Evolutionary conservation across 495 filamentous ascomycete genomes (phyloP).

Genomic region (Neurospora sp.): DNA sequence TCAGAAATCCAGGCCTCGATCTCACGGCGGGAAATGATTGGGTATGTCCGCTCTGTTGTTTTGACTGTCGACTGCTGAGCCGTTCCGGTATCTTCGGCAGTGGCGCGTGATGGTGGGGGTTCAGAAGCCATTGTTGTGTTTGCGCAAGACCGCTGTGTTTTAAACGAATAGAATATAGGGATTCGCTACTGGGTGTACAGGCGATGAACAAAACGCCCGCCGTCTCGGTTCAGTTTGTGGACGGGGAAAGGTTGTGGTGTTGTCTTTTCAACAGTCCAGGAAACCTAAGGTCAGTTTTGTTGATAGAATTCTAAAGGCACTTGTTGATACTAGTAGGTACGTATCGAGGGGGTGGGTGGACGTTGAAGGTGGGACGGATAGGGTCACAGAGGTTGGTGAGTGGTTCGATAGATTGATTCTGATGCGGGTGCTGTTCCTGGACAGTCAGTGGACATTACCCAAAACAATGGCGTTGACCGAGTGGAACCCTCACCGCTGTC

Average conservation of each 20-base stretch:
- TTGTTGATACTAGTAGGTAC: background rate
- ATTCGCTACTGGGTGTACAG: background rate
- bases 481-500: background rate
- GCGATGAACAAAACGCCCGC: background rate
- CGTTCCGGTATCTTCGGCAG: background rate
- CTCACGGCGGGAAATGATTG: conserved; percentile 56
- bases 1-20: conserved; percentile 83
- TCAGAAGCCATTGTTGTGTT: background rate
- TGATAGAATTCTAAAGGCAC: background rate
- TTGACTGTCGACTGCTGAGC: background rate
- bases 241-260: background rate
- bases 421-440: background rate
- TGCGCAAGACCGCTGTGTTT: background rate
- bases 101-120: background rate
- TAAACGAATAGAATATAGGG: background rate
- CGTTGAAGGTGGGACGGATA: background rate
- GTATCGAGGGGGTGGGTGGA: background rate
- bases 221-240: background rate
- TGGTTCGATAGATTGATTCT: background rate
- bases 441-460: background rate
- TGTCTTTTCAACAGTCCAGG: background rate
- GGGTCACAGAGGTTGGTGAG: background rate
- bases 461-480: background rate
- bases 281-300: background rate
- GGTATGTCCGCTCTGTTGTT: conserved; percentile 27